These are phyloP conservation scores for Fusarium scirpi DNA, from an alignment of 2,329 filamentous ascomycete genomes.

Conservation along the genomic window DNA sequence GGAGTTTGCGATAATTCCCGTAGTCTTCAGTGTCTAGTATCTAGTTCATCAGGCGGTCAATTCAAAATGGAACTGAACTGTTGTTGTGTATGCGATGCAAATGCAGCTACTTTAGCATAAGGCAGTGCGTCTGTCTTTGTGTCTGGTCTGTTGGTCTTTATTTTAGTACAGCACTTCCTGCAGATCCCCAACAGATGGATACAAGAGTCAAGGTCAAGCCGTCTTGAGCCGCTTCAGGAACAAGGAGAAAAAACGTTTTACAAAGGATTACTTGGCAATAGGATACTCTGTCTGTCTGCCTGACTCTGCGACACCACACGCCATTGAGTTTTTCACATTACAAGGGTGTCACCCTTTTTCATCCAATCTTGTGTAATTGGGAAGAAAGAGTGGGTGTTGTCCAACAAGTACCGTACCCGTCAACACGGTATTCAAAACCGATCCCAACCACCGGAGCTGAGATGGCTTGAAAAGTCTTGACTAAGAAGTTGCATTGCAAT, in stretches of 20 bases:
- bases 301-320: neutral
- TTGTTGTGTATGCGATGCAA: neutral
- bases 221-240: conserved; percentile 13
- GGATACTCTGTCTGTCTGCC: neutral
- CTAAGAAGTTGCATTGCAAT: neutral
- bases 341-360: neutral
- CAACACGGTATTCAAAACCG: conserved; percentile 11
- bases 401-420: conserved; percentile 12
- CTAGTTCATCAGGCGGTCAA: conserved; percentile 18
- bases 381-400: conserved; percentile 9
- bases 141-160: neutral
- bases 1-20: conserved; percentile 22
- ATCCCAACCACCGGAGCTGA: conserved; percentile 12
- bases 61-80: neutral
- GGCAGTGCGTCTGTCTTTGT: conserved; percentile 17
- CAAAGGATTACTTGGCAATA: neutral
- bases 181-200: neutral
- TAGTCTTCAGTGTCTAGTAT: conserved; percentile 6
- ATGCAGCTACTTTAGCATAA: conserved; percentile 15
- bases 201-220: conserved; percentile 1
- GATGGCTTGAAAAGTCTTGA: neutral
- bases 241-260: neutral
- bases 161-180: neutral
- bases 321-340: conserved; percentile 18
- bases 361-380: conserved; percentile 1